A percentile compares a stretch with the other conserved stretches of the same genome.
Conservation (phyloP, 148 eudicot genomes). For the Vaccinium macrocarpon region DNA sequence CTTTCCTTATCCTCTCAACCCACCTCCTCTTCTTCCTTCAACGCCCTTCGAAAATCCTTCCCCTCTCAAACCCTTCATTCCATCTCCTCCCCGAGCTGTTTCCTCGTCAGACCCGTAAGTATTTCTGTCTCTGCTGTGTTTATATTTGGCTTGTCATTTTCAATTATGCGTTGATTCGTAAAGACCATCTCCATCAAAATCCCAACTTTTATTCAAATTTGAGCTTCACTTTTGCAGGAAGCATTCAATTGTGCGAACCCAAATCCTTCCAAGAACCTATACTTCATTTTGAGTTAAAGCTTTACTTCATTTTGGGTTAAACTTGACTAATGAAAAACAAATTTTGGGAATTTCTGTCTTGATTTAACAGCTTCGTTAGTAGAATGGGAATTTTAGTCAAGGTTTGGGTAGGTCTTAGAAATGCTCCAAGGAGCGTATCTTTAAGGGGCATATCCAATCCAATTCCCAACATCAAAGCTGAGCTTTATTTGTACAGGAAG, state of each 20-base stretch:
- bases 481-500: neutral
- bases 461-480: too few species aligned
- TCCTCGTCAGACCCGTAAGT: constrained; percentile 62
- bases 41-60: constrained; percentile 34
- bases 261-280: neutral
- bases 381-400: too few species aligned
- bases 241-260: neutral
- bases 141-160: neutral
- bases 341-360: constrained; percentile 53
- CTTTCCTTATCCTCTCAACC: constrained; percentile 12
- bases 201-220: neutral
- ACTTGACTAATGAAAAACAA: constrained; percentile 51
- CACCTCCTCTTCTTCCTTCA: constrained; percentile 34
- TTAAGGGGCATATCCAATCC: too few species aligned
- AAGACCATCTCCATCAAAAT: neutral
- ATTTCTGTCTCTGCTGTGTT: neutral
- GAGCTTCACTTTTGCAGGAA: neutral
- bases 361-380: too few species aligned
- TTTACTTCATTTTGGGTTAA: constrained; percentile 45
- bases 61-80: constrained; percentile 31
- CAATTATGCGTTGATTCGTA: neutral
- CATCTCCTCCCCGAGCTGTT: constrained; percentile 34
- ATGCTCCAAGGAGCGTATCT: too few species aligned
- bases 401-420: too few species aligned
- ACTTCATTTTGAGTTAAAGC: constrained; percentile 51